Evolutionary conservation across 495 filamentous ascomycete species (phyloP).

Genomic region (Aspergillus olivimuriae): DNA sequence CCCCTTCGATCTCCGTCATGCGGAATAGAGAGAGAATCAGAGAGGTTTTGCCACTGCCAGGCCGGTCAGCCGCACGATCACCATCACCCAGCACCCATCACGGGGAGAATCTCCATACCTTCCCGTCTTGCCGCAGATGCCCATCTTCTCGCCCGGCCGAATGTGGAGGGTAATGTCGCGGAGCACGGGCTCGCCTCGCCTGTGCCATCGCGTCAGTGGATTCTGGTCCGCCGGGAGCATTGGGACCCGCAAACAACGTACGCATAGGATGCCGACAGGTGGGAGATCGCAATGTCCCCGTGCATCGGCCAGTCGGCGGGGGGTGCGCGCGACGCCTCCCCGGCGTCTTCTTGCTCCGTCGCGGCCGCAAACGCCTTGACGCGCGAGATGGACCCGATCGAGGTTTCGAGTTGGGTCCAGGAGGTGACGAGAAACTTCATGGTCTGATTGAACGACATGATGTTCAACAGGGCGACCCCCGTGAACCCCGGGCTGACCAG

Average conservation of each 20-base stretch:
- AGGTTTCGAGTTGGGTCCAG: conserved; percentile 54
- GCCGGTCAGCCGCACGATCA: too few species aligned
- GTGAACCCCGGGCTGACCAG: conserved; percentile 42
- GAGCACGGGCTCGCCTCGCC: conserved; percentile 37
- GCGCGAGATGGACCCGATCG: conserved; percentile 52
- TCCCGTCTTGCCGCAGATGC: conserved; percentile 45
- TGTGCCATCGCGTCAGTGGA: too few species aligned
- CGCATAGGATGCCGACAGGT: conserved; percentile 36
- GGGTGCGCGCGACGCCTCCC: too few species aligned
- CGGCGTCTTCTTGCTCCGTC: too few species aligned
- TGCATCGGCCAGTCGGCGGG: conserved; percentile 43
- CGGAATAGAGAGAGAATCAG: conserved; percentile 48
- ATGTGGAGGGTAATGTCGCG: conserved; percentile 46
- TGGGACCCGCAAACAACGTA: too few species aligned
- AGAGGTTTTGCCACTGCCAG: conserved; percentile 41
- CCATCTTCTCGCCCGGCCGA: conserved; percentile 50
- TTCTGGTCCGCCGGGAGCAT: too few species aligned
- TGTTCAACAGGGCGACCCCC: conserved; percentile 53
- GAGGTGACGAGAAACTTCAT: conserved; percentile 46
- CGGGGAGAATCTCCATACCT: too few species aligned
- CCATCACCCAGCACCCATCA: too few species aligned
- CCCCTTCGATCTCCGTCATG: conserved; percentile 41
- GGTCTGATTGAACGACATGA: conserved; percentile 48
- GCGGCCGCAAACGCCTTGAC: conserved; percentile 51
- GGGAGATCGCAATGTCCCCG: conserved; percentile 46